Conservation (phyloP, 2,329 filamentous ascomycete genomes). For the Pseudonectria foliicola region DNA sequence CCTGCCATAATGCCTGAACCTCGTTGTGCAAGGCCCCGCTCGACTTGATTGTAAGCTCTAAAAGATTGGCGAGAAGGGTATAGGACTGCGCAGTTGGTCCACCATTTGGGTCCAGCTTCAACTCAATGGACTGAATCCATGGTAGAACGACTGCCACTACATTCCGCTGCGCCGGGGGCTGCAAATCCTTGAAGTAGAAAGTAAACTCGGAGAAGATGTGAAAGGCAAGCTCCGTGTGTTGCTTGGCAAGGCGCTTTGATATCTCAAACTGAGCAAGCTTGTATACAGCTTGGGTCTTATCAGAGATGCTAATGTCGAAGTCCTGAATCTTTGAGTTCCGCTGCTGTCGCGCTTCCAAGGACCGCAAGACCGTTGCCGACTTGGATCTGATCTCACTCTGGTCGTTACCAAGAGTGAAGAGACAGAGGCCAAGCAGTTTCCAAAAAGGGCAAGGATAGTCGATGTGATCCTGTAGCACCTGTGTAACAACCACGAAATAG, state of each 20-base stretch:
- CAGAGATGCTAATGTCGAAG: slow-evolving; percentile 95
- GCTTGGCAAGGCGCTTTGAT: slow-evolving; percentile 79
- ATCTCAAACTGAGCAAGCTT: slow-evolving; percentile 97
- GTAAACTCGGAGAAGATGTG: slow-evolving; percentile 95
- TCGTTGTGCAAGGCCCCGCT: slow-evolving; percentile 88
- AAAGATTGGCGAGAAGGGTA: slow-evolving; percentile 86
- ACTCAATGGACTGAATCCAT: slow-evolving; percentile 91
- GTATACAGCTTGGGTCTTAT: slow-evolving; percentile 97
- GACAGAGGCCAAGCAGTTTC: slow-evolving; percentile 79
- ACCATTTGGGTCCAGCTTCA: slow-evolving; percentile 86
- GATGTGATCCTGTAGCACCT: slow-evolving; percentile 77
- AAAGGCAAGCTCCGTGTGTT: slow-evolving; percentile 84
- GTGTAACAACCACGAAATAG: slow-evolving; percentile 87
- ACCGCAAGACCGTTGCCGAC: slow-evolving; percentile 72
- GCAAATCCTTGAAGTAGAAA: slow-evolving; percentile 81
- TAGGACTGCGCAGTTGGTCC: slow-evolving; percentile 88
- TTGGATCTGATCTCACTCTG: slow-evolving; percentile 84
- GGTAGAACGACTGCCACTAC: slow-evolving; percentile 91
- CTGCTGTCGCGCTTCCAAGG: slow-evolving; percentile 70
- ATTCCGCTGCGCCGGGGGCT: slow-evolving; percentile 78
- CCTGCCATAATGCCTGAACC: slow-evolving; percentile 96
- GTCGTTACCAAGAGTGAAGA: slow-evolving; percentile 90
- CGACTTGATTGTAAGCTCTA: slow-evolving; percentile 93
- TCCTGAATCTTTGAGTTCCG: slow-evolving; percentile 88
- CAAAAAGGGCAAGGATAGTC: slow-evolving; percentile 82